A percentile compares a stretch with the other conserved stretches of the same genome.
phyloP scores from a whole-genome alignment of 495 filamentous ascomycete genomes.

The Xeromyces bisporus region DNA sequence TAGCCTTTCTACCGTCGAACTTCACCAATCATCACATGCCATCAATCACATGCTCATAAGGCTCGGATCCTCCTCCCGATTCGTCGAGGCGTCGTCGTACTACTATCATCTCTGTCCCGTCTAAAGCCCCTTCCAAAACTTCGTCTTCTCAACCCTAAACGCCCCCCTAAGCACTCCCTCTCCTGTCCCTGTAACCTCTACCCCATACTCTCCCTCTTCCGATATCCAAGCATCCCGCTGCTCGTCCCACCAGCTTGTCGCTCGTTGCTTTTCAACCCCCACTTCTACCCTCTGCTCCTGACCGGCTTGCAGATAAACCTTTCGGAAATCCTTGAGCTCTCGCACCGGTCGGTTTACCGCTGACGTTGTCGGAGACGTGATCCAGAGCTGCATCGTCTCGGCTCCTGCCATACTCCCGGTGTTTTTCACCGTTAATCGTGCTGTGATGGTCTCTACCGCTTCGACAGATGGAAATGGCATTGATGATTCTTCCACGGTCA shows the following conservation, averaged over 20 bases:
- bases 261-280: conserved; percentile 49
- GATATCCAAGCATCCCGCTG: conserved; percentile 52
- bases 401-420: conserved; percentile 46
- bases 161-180: conserved; percentile 22
- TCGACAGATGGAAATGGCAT: conserved; percentile 12
- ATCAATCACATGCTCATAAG: no score
- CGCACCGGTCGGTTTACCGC: conserved; percentile 51
- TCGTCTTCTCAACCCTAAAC: conserved; percentile 38
- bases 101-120: no score
- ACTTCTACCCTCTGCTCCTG: conserved; percentile 54
- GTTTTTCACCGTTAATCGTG: conserved; percentile 52
- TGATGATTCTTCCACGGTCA: conserved; percentile 27
- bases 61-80: no score
- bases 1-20: no score
- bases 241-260: conserved; percentile 71
- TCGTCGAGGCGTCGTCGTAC: no score
- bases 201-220: conserved; percentile 56
- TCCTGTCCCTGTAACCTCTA: conserved; percentile 42
- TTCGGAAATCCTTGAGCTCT: conserved; percentile 66
- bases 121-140: conserved; percentile 39
- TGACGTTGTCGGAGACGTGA: conserved; percentile 37
- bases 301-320: conserved; percentile 50
- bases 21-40: no score
- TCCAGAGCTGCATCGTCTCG: conserved; percentile 69
- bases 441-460: conserved; percentile 36